A percentile compares a stretch with the other conserved stretches of the same genome.
Evolutionary conservation across 192 early-diverging fungal species (phyloP).

Genomic region (Neocallimastix lanati): DNA sequence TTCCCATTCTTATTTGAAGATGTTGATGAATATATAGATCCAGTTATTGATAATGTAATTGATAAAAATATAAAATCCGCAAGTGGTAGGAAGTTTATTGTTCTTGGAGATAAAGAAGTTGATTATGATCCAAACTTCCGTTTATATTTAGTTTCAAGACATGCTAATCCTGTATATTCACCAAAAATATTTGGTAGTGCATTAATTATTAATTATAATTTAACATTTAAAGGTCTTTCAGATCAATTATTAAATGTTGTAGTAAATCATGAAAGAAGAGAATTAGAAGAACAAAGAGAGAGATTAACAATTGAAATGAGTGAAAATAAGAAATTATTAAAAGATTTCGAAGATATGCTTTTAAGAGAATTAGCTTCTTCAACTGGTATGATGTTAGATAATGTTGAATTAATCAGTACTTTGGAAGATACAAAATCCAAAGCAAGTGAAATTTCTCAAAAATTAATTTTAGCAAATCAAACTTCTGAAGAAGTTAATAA

Average conservation of each 20-base stretch:
- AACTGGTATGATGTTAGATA: slow-evolving; percentile 40
- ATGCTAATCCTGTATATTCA: slow-evolving; percentile 35
- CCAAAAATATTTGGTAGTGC: slow-evolving; percentile 40
- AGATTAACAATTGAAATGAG: slow-evolving; percentile 34
- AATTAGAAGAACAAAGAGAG: slow-evolving; percentile 38
- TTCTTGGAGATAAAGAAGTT: slow-evolving; percentile 44
- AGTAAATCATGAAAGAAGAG: slow-evolving; percentile 32
- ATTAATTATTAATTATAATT: slow-evolving; percentile 44
- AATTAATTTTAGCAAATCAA: slow-evolving; percentile 37
- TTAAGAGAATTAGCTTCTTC: slow-evolving; percentile 35
- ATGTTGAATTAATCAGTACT: slow-evolving; percentile 35
- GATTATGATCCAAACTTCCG: slow-evolving; percentile 38
- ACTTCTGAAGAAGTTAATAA: slow-evolving; percentile 37
- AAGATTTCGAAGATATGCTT: slow-evolving; percentile 35
- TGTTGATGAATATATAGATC: slow-evolving; percentile 46
- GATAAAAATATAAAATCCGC: slow-evolving; percentile 32
- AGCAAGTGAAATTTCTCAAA: slow-evolving; percentile 37
- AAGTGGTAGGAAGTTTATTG: slow-evolving; percentile 29
- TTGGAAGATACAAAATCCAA: slow-evolving; percentile 41
- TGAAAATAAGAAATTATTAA: slow-evolving; percentile 30
- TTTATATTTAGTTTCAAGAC: slow-evolving; percentile 26
- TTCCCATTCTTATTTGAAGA: slow-evolving; percentile 46
- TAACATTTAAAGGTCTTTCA: slow-evolving; percentile 38
- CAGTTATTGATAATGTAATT: slow-evolving; percentile 40
- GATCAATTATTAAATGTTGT: slow-evolving; percentile 45